Base-by-base conservation (phyloP, 371 early-diverging fungal species). In the Mortierella sp. region DNA sequence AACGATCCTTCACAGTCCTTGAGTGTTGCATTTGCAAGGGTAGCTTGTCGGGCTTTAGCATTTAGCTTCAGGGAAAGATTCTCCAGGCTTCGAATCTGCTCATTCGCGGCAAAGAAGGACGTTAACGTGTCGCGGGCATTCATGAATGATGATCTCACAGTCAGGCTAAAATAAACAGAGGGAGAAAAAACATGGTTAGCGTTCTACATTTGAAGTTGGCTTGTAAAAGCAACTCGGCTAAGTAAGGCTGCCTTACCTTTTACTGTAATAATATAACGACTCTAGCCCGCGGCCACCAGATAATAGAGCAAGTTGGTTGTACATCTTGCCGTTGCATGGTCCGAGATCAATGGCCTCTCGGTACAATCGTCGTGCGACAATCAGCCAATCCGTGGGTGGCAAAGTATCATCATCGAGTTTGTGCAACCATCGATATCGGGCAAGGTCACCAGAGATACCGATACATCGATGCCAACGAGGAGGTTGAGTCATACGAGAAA, bases 381-480 rank as follows among this genome's bases (percentile, higher is more conserved):
- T 40, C 26, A 85, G 77, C 55, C 86, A 86, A 49, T 70, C 71
- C 7, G 67, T 66, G 8, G 31, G 56, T 1, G 68, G 54, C 51
- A 64, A 40, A 7, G 45, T 35, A 15, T 62, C 61, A 29, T 83
- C 85, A 22, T 83, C 62, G 23, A 83, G 64, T 12, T 76, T 67
- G 68, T 82, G 86, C n/a, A 83, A 61, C 87, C 86, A 89, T 60
- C 88, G 82, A 63, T 91, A 91, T n/a, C 91, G 70, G 8, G 89
- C 88, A 60, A 91, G 70, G 59, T 91, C 91, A 12, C 89, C 89
- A 62, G 89, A 71, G 61, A 84, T 81, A 23, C 86, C 81, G 7
- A 91, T 68, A 62, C 87, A 83, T 3, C 82, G 85, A 62, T 87
- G 87, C 91, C 91, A 91, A 31, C 75, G 72, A 29, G 83, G 84